phyloP scores from a whole-genome alignment of 768 basidiomycete species.

The Lyophyllum decastes region DNA sequence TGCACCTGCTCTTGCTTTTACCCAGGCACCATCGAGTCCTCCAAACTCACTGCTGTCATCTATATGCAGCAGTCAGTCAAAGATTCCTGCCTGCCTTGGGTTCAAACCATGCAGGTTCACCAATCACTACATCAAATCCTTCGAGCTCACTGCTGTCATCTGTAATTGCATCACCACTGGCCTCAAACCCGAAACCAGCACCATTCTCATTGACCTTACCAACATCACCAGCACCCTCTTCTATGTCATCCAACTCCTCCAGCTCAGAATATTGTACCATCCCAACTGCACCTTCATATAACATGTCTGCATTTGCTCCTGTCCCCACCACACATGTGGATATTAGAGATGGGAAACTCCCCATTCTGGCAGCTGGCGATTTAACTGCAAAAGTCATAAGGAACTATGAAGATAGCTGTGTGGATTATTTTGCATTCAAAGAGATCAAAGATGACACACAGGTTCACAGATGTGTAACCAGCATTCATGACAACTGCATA shows the following conservation, averaged over 20 bases:
- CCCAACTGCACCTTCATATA: neutral
- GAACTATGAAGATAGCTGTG: slow-evolving; percentile 1
- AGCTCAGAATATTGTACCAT: neutral
- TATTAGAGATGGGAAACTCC: neutral
- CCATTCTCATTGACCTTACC: no score
- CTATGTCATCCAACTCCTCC: neutral
- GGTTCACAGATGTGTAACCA: neutral
- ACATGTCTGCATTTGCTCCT: neutral
- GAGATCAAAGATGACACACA: neutral
- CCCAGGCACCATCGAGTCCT: no score
- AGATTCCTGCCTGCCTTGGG: no score
- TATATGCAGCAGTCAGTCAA: no score
- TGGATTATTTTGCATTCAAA: neutral
- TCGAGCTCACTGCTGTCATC: no score
- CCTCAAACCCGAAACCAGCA: no score
- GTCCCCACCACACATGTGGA: neutral
- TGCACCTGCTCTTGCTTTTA: no score
- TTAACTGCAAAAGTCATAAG: slow-evolving; percentile 4
- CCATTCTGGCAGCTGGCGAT: slow-evolving; percentile 6
- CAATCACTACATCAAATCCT: no score
- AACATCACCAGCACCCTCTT: no score
- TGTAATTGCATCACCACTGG: no score
- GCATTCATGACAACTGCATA: slow-evolving; percentile 2
- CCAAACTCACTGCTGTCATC: no score
- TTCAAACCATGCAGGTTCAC: no score